phyloP scores from a whole-genome alignment of 176 grass and related monocot genomes.

The Themeda triandra region DNA sequence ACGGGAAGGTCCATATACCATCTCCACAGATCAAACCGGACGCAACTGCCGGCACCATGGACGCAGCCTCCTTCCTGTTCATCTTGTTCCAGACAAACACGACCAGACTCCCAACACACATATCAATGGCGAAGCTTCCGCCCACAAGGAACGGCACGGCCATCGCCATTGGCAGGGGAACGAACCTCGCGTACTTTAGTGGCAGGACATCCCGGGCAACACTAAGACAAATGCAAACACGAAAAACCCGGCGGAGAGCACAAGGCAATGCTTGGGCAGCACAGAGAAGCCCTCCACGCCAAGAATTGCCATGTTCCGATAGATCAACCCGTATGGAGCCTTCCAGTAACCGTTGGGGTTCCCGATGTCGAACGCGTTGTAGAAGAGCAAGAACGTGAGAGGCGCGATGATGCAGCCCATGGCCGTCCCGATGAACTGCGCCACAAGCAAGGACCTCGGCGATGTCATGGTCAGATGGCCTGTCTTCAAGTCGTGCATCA shows the following conservation, averaged over 20 bases:
- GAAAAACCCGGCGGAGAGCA: slow-evolving; percentile 75
- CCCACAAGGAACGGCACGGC: slow-evolving; percentile 76
- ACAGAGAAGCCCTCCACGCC: slow-evolving; percentile 77
- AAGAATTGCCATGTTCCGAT: slow-evolving; percentile 90
- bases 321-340: slow-evolving; percentile 81
- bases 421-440: too few species aligned
- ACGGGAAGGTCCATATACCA: slow-evolving; percentile 31
- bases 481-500: too few species aligned
- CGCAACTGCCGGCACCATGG: slow-evolving; percentile 77
- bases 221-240: slow-evolving; percentile 47
- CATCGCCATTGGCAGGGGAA: slow-evolving; percentile 93
- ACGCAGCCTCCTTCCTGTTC: background rate
- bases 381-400: too few species aligned
- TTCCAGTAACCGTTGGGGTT: slow-evolving; percentile 48
- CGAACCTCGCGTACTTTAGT: slow-evolving; percentile 33
- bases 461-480: too few species aligned
- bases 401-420: too few species aligned
- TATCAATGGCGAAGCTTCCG: too few species aligned
- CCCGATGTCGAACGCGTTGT: too few species aligned
- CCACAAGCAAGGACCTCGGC: too few species aligned
- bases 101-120: too few species aligned
- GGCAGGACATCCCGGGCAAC: slow-evolving; percentile 54
- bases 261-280: slow-evolving; percentile 55
- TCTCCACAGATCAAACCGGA: slow-evolving; percentile 88
- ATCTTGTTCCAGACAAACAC: too few species aligned